Conservation (phyloP, 345 rosid species). For the Lepidium didymum region DNA sequence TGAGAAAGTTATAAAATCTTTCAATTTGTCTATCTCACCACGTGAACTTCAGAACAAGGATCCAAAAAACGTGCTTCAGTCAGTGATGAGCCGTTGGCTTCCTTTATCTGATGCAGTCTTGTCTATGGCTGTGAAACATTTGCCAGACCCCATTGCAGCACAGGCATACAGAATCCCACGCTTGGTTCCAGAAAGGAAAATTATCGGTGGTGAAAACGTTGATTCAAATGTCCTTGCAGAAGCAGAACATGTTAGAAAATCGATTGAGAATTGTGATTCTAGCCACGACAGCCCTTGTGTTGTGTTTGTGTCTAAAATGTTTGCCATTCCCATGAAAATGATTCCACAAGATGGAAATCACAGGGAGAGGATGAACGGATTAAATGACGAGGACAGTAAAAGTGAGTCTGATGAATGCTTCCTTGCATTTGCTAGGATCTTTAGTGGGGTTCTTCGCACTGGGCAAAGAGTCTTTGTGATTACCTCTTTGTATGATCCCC, state of each 20-base stretch:
- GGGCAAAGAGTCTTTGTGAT: constrained; percentile 74
- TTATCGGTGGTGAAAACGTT: constrained; percentile 31
- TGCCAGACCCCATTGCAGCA: constrained; percentile 78
- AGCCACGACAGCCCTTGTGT: constrained; percentile 58
- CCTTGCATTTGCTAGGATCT: constrained; percentile 94
- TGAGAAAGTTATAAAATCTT: constrained; percentile 62
- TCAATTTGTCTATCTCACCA: constrained; percentile 58
- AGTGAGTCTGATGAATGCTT: constrained; percentile 76
- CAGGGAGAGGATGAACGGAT: constrained; percentile 54
- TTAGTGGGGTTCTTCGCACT: constrained; percentile 65
- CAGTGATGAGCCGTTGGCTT: constrained; percentile 91
- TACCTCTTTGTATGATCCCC: constrained; percentile 79
- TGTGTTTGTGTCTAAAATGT: constrained; percentile 94
- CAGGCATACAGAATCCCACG: constrained; percentile 63
- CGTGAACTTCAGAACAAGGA: constrained; percentile 93
- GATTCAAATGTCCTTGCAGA: constrained; percentile 50
- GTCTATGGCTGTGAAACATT: constrained; percentile 79
- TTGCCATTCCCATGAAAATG: constrained; percentile 74
- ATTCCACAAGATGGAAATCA: constrained; percentile 64
- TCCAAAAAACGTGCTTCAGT: constrained; percentile 67
- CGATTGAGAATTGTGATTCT: constrained; percentile 70
- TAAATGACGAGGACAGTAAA: constrained; percentile 43
- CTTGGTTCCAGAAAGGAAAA: constrained; percentile 67
- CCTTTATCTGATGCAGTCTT: constrained; percentile 80
- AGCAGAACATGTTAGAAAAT: constrained; percentile 64